Evolutionary conservation across 2,329 filamentous ascomycete species (phyloP), one percentile per base, ranked within the genome.

Genomic region (Simplicillium sp.): DNA sequence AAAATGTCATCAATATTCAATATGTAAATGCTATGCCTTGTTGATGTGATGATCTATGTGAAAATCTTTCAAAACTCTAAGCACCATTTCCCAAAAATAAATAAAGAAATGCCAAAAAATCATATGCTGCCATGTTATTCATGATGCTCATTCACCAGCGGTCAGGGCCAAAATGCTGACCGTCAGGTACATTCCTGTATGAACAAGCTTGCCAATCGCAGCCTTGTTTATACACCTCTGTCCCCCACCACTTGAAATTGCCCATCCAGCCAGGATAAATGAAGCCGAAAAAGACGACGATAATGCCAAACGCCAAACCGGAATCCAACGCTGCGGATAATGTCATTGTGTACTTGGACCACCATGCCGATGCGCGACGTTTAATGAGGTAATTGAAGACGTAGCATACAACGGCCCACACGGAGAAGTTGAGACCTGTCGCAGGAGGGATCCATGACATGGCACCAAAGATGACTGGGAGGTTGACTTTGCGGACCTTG

Each of bases 291-390:
- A 94, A 94, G 18, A 92, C 80, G 4, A 90, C 75, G 9, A 94
- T 80, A 29, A 92, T 81, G 20, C 84, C 84, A 52, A 89, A 85
- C 1, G 87, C 87, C 15, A 94, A 66, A 1, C 87, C 86, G 1
- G 83, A 88, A 56, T 94, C 87, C 41, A 94, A 69, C 2, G 85
- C 87, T 0, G 87, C 87, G 43, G 82, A 87, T 39, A 94, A 67
- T 4, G 86, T 89, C 85, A 94, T 92, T 33, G 85, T 90, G 59
- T 94, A 94, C 61, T 94, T 92, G 37, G 78, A 79, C 87, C 87
- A 94, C 87, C 87, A 94, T 2, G 77, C 80, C 25, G 69, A 70
- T 18, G 77, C 82, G 16, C 82, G 70, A 29, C 76, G 76, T 55
- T 81, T 79, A 53, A 94, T 73, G 45, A 82, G 60, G 56, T 82